Evolutionary conservation across 2,329 filamentous ascomycete species (phyloP).

Genomic region (Cylindrodendrum hubeiense): DNA sequence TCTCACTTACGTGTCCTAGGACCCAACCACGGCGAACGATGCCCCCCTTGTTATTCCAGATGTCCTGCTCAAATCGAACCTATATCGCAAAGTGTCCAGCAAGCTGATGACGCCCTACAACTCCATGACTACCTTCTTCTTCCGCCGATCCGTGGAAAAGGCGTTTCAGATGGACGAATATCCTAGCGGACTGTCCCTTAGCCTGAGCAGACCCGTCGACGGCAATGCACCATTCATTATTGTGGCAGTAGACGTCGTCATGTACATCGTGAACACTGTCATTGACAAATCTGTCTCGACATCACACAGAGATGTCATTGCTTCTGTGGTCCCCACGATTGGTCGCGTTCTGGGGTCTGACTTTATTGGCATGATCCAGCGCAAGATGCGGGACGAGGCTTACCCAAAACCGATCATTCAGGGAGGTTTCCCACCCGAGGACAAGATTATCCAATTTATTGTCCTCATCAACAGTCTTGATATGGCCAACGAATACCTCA

Average conservation of each 20-base stretch:
- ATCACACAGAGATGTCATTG: slow-evolving; percentile 82
- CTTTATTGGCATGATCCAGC: slow-evolving; percentile 96
- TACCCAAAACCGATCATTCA: slow-evolving; percentile 86
- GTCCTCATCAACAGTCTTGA: slow-evolving; percentile 97
- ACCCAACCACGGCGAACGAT: slow-evolving; percentile 63
- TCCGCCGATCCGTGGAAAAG: slow-evolving; percentile 95
- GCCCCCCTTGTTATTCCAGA: slow-evolving; percentile 75
- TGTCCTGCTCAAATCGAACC: slow-evolving; percentile 82
- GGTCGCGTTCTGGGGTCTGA: slow-evolving; percentile 86
- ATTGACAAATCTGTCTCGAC: slow-evolving; percentile 89
- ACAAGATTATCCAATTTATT: slow-evolving; percentile 89
- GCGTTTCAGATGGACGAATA: slow-evolving; percentile 96
- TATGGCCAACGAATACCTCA: slow-evolving; percentile 89
- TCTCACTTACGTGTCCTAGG: slow-evolving; percentile 53
- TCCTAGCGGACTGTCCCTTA: slow-evolving; percentile 83
- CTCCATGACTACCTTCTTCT: slow-evolving; percentile 94
- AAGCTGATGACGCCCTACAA: slow-evolving; percentile 87
- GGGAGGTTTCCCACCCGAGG: slow-evolving; percentile 87
- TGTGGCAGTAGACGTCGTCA: slow-evolving; percentile 96
- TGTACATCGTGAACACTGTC: slow-evolving; percentile 98
- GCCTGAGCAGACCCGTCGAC: slow-evolving; percentile 76
- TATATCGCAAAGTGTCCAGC: slow-evolving; percentile 81
- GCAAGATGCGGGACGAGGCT: slow-evolving; percentile 96
- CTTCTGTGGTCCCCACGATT: slow-evolving; percentile 82
- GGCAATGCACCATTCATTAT: slow-evolving; percentile 91